Evolutionary conservation across 331 rosid genomes (phyloP).

Genomic region (Pyracantha coccinea): DNA sequence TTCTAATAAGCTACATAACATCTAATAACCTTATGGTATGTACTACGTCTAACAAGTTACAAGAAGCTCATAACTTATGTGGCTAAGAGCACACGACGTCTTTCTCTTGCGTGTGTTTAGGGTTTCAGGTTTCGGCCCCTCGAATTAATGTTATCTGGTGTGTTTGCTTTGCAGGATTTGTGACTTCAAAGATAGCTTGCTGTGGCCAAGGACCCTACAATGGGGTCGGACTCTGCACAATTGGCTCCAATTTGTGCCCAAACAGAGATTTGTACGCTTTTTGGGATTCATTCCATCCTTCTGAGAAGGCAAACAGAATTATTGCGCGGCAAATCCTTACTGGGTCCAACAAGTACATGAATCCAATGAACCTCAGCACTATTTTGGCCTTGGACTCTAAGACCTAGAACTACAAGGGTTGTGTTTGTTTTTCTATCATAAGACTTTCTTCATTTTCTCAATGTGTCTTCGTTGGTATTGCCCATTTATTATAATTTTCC

Average conservation of each 20-base stretch:
- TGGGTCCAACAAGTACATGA: conserved; percentile 47
- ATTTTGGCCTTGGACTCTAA: conserved; percentile 61
- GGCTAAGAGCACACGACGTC: no score
- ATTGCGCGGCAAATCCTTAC: conserved; percentile 47
- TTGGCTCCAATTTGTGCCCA: conserved; percentile 50
- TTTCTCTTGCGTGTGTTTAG: no score
- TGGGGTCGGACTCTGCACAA: conserved; percentile 73
- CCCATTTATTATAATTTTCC: neutral
- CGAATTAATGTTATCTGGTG: neutral
- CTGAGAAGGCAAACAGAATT: conserved; percentile 63
- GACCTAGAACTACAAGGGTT: conserved; percentile 5
- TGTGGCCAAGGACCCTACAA: conserved; percentile 94
- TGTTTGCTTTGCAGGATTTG: conserved; percentile 40
- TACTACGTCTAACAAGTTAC: no score
- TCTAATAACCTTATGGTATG: neutral
- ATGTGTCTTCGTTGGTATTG: neutral
- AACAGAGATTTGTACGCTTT: conserved; percentile 50
- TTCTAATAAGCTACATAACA: neutral
- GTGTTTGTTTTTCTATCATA: neutral
- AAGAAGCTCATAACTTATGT: no score
- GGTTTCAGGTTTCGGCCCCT: no score
- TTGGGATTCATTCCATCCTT: conserved; percentile 83
- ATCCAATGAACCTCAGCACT: conserved; percentile 84
- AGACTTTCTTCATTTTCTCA: neutral
- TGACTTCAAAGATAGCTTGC: conserved; percentile 74